These are phyloP conservation scores for Eimeria falciformis DNA, from an alignment of 169 alveolate genomes.

Conservation along the genomic window DNA sequence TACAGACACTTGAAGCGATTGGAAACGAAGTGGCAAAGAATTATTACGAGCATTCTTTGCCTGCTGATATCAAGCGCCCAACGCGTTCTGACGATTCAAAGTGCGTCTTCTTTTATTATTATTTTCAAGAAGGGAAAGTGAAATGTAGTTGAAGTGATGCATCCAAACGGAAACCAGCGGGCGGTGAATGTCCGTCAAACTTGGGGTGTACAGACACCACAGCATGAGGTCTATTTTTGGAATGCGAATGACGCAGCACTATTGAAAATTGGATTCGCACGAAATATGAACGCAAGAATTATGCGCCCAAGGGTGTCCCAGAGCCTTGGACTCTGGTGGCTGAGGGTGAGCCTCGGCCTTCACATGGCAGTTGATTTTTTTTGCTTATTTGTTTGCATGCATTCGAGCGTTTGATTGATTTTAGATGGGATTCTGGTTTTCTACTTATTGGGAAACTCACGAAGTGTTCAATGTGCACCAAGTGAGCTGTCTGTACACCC, in stretches of 20 bases:
- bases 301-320: conserved; percentile 44
- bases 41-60: conserved; percentile 70
- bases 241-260: conserved; percentile 31
- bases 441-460: neutral
- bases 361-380: neutral
- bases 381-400: neutral
- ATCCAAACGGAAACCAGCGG: no score
- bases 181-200: no score
- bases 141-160: no score
- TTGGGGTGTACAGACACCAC: neutral
- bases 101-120: conserved; percentile 4
- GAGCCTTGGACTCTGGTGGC: conserved; percentile 69
- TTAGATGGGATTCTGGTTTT: no score
- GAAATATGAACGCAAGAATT: conserved; percentile 66
- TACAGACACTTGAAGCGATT: conserved; percentile 65
- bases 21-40: conserved; percentile 60
- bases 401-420: no score
- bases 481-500: conserved; percentile 3
- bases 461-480: no score
- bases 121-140: no score
- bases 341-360: neutral
- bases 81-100: conserved; percentile 29
- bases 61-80: conserved; percentile 62
- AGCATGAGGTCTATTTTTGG: neutral
- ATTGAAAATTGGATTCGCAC: conserved; percentile 73